Evolutionary conservation across 1,284 basidiomycete genomes (phyloP).

Genomic region (Papiliotrema flavescens): DNA sequence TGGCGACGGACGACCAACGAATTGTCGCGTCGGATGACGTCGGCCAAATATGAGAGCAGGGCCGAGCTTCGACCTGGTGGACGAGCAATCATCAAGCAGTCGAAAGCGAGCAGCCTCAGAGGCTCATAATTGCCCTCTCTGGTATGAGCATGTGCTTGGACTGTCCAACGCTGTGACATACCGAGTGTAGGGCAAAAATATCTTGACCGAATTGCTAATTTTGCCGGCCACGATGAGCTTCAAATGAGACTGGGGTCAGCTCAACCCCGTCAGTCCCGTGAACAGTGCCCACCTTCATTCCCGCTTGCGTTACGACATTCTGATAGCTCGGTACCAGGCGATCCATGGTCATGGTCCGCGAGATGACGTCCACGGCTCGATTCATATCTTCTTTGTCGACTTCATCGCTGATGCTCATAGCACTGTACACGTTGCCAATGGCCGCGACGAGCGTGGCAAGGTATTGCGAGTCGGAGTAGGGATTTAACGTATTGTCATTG

Average conservation of each 20-base stretch:
- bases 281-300: conserved; percentile 64
- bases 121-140: conserved; percentile 92
- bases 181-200: conserved; percentile 87
- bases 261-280: conserved; percentile 18
- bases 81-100: conserved; percentile 85
- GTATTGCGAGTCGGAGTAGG: conserved; percentile 88
- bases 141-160: conserved; percentile 9
- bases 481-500: conserved; percentile 92
- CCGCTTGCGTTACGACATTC: conserved; percentile 87
- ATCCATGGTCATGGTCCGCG: conserved; percentile 91
- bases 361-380: conserved; percentile 72
- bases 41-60: conserved; percentile 81
- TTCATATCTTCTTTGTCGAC: conserved; percentile 56
- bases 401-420: conserved; percentile 15
- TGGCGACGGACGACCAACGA: conserved; percentile 78
- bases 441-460: conserved; percentile 82
- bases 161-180: conserved; percentile 42
- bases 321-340: conserved; percentile 90
- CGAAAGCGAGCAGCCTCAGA: conserved; percentile 87
- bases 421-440: conserved; percentile 55
- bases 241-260: conserved; percentile 64
- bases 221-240: conserved; percentile 74
- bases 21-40: conserved; percentile 82
- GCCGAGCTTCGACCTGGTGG: conserved; percentile 51
- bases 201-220: conserved; percentile 71